Evolutionary conservation across 768 basidiomycete genomes (phyloP), one percentile per base, ranked within the genome.

Genomic region (Suillus paluster): DNA sequence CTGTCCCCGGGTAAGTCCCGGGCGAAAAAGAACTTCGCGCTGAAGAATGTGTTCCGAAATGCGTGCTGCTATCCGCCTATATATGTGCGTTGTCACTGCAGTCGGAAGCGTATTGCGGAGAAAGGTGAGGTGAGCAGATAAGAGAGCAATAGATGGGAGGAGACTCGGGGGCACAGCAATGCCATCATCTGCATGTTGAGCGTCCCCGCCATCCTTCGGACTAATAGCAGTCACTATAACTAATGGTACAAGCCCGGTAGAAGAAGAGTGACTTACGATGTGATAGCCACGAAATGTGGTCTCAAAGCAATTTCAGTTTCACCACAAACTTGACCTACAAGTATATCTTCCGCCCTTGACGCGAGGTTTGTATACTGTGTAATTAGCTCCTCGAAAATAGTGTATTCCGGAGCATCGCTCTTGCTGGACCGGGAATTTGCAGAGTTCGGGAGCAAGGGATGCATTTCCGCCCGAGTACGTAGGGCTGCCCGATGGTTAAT

Each of bases 291-390:
- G 62, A 95, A 84, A 75, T 98, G 94, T 2, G 82, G 73, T 71
- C 88, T 92, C 44, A 97, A 78, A 27, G 85, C 84, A 12, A 77
- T 77, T 73, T 96, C 91, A 52, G 97, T 87, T 73, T 99, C 97
- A 4, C 84, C 83, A 56, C 86, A 90, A 17, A 95, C 81, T 68
- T 93, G 91, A 65, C 90, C 88, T 17, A 94, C 85, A 39, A 95
- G 83, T 86, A 98, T 91, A 57, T 92, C 91, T 71, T 97, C 94
- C 5, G 93, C 87, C n/a, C 95, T 84, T 10, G 75, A 77, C 2
- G 81, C 80, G 27, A 94, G 75, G 12, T 78, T 80, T 23, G 76
- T 77, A 67, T 93, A 98, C 66, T 83, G 82, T 2, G 78, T 72
- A n/a, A 91, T 77, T 57, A 95, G 79, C 64, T 86, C 85, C 59